A percentile compares a stretch with the other conserved stretches of the same genome.
These are phyloP conservation scores for Groenewaldozyma sp. DNA, from an alignment of 1,139 yeast species.

Conservation along the genomic window DNA sequence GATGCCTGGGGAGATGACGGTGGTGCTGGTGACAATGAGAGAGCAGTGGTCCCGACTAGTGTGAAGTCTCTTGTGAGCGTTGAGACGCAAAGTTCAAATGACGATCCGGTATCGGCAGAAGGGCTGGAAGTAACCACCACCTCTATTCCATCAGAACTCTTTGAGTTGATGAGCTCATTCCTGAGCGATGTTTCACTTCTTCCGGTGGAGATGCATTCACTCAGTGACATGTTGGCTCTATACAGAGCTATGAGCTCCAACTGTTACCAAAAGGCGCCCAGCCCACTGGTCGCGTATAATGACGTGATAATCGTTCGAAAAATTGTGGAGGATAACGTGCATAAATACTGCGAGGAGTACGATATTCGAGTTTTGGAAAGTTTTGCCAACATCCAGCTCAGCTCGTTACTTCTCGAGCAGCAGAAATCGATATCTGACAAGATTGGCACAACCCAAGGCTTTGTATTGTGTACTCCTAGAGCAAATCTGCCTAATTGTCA, in stretches of 20 bases:
- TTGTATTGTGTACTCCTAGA: conserved; percentile 17
- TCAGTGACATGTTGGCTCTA: conserved; percentile 21
- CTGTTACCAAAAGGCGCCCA: conserved; percentile 14
- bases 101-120: background rate
- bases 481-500: conserved; percentile 18
- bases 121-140: background rate
- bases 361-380: conserved; percentile 11
- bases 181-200: conserved; percentile 12
- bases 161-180: conserved; percentile 5
- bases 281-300: conserved; percentile 18
- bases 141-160: background rate
- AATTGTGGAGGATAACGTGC: conserved; percentile 6
- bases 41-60: background rate
- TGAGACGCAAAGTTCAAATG: background rate
- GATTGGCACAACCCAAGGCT: conserved; percentile 17
- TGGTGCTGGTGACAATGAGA: background rate
- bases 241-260: conserved; percentile 22
- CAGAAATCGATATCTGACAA: conserved; percentile 3
- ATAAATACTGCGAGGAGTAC: conserved; percentile 8
- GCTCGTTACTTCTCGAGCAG: conserved; percentile 2
- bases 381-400: conserved; percentile 11
- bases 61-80: background rate
- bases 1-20: conserved; percentile 25
- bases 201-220: conserved; percentile 10
- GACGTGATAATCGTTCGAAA: conserved; percentile 16